Percentiles rank a stretch among this genome's conserved stretches.
Evolutionary conservation across 2,329 filamentous ascomycete genomes (phyloP).

Genomic region (Zelopaecilomyces penicillatus): DNA sequence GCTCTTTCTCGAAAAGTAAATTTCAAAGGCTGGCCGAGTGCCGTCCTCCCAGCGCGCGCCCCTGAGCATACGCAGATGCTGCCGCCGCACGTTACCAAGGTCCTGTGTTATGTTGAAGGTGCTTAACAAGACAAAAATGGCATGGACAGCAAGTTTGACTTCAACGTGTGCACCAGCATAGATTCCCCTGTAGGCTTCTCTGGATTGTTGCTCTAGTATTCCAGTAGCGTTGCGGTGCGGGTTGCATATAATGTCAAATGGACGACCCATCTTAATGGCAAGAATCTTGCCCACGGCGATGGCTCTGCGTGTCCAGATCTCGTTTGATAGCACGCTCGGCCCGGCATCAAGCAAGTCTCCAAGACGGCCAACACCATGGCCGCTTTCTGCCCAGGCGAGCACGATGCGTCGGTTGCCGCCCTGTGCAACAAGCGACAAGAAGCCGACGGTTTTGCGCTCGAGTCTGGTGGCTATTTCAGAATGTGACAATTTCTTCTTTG

Average conservation of each 20-base stretch:
- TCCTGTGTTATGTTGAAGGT: constrained; percentile 17
- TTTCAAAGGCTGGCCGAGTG: constrained; percentile 20
- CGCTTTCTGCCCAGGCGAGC: constrained; percentile 25
- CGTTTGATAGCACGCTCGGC: constrained; percentile 19
- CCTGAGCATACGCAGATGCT: constrained; percentile 16
- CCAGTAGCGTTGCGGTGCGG: background rate
- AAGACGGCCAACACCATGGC: constrained; percentile 19
- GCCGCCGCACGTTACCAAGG: constrained; percentile 12
- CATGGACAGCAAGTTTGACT: constrained; percentile 30
- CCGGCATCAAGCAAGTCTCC: constrained; percentile 22
- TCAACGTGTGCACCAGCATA: constrained; percentile 30
- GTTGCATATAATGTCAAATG: constrained; percentile 17
- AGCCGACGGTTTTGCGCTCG: constrained; percentile 24
- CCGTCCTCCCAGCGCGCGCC: constrained; percentile 17
- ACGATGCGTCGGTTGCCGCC: constrained; percentile 15
- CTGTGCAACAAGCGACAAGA: constrained; percentile 17
- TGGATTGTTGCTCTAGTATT: too few relatives aligned
- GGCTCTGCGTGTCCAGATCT: constrained; percentile 22
- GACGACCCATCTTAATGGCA: constrained; percentile 19
- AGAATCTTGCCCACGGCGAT: constrained; percentile 21
- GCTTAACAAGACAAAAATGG: constrained; percentile 19
- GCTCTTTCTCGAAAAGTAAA: constrained; percentile 28
- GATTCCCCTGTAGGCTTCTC: constrained; percentile 11
- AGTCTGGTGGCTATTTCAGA: constrained; percentile 11
- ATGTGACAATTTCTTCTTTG: background rate